phyloP scores from a whole-genome alignment of 2,329 filamentous ascomycete species.

The Teratosphaeria zuluensis region DNA sequence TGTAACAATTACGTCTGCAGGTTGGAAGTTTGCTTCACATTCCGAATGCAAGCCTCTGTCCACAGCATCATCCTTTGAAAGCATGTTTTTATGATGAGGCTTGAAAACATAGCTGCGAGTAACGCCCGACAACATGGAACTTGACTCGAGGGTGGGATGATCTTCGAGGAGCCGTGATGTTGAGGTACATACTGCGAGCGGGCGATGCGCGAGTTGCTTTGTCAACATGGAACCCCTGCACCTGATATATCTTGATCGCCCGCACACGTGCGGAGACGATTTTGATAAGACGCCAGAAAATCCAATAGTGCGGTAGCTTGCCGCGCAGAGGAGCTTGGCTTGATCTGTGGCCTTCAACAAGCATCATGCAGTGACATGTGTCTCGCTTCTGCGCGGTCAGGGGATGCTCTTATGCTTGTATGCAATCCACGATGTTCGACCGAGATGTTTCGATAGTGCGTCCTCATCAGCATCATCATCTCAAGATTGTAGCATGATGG shows the following conservation, averaged over 20 bases:
- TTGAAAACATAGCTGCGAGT: too few species aligned
- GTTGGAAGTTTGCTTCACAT: too few species aligned
- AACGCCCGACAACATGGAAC: too few species aligned
- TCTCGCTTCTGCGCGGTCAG: background rate
- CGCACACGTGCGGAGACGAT: background rate
- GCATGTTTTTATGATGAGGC: too few species aligned
- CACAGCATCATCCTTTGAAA: too few species aligned
- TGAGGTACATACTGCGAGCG: background rate
- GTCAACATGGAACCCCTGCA: background rate
- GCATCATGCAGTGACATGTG: background rate
- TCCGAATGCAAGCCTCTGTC: too few species aligned
- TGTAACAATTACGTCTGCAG: too few species aligned
- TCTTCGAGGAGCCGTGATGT: too few species aligned
- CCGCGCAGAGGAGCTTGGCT: background rate
- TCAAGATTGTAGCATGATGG: too few species aligned
- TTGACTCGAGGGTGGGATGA: too few species aligned
- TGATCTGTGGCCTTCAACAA: background rate
- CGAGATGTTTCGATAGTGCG: background rate
- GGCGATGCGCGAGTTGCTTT: background rate
- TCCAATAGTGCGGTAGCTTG: background rate
- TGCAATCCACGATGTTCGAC: background rate
- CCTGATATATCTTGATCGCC: background rate
- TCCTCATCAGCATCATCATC: too few species aligned
- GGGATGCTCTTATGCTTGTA: too few species aligned
- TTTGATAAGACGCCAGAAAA: background rate